A percentile compares a stretch with the other conserved stretches of the same genome.
These are phyloP conservation scores for Alternaria metachromatica DNA, from an alignment of 2,329 filamentous ascomycete species.

Conservation along the genomic window DNA sequence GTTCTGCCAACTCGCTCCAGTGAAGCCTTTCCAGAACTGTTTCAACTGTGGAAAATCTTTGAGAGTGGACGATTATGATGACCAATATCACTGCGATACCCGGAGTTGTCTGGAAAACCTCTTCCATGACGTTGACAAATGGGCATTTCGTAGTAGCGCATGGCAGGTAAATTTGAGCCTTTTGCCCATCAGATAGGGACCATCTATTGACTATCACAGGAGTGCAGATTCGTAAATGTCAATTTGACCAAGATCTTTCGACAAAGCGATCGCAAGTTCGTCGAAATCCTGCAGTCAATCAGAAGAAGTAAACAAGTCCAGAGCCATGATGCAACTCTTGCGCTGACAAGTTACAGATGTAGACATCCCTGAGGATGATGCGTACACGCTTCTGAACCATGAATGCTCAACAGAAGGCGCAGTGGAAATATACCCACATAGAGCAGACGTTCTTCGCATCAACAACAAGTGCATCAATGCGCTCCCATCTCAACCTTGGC, in stretches of 20 bases:
- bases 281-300: constrained; percentile 62
- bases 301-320: constrained; percentile 52
- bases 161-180: constrained; percentile 51
- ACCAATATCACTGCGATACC: neutral
- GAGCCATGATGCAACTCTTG: neutral
- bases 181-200: neutral
- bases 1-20: constrained; percentile 58
- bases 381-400: neutral
- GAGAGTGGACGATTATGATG: neutral
- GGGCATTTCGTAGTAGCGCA: constrained; percentile 64
- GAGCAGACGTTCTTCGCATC: constrained; percentile 35
- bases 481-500: constrained; percentile 30
- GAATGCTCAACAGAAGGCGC: constrained; percentile 49
- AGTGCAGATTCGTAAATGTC: constrained; percentile 61
- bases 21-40: constrained; percentile 63
- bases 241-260: constrained; percentile 64
- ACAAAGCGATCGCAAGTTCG: constrained; percentile 62
- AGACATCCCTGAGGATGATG: neutral
- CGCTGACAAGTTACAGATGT: neutral
- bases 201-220: constrained; percentile 1
- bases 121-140: constrained; percentile 61
- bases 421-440: constrained; percentile 55
- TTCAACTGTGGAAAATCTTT: constrained; percentile 54
- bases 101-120: neutral
- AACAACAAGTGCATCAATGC: constrained; percentile 44